Percentiles rank a stretch among this genome's conserved stretches.
phyloP scores from a whole-genome alignment of 2,329 filamentous ascomycete genomes.

The Parasarocladium wereldwijsianum region DNA sequence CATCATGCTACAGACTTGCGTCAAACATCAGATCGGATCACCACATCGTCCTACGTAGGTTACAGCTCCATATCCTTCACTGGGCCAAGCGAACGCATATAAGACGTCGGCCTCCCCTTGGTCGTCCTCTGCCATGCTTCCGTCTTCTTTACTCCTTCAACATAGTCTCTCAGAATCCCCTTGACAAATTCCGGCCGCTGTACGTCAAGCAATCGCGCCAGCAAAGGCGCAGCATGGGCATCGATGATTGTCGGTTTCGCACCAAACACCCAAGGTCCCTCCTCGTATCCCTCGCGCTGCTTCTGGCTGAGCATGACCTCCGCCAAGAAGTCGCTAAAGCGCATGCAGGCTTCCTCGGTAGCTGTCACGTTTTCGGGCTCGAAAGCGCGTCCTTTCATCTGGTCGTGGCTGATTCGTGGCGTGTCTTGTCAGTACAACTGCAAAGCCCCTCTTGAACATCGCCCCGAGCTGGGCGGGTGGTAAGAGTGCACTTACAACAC shows the following conservation, averaged over 20 bases:
- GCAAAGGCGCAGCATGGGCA: constrained; percentile 11
- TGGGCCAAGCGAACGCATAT: constrained; percentile 10
- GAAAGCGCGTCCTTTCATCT: constrained; percentile 10
- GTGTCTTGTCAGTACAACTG: not conserved
- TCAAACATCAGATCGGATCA: too few relatives aligned
- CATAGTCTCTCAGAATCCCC: constrained; percentile 10
- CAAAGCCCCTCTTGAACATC: not conserved
- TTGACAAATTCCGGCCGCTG: constrained; percentile 12
- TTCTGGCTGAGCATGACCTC: constrained; percentile 9
- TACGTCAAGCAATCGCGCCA: constrained; percentile 12
- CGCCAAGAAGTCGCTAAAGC: constrained; percentile 11
- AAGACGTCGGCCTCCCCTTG: constrained; percentile 13
- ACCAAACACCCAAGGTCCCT: constrained; percentile 14
- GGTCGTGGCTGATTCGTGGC: constrained; percentile 12
- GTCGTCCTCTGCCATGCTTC: constrained; percentile 13
- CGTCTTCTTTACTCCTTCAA: constrained; percentile 9
- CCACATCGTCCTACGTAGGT: too few relatives aligned
- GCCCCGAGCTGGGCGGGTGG: not conserved
- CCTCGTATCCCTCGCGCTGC: constrained; percentile 4
- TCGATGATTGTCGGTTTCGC: constrained; percentile 15
- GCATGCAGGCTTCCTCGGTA: constrained; percentile 9
- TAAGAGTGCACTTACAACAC: constrained; percentile 12
- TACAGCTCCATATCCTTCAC: constrained; percentile 9
- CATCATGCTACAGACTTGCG: too few relatives aligned
- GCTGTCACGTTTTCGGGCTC: constrained; percentile 14